Base-by-base conservation (phyloP, 306 rosid genomes). In the Pachyrhizus erosus region DNA sequence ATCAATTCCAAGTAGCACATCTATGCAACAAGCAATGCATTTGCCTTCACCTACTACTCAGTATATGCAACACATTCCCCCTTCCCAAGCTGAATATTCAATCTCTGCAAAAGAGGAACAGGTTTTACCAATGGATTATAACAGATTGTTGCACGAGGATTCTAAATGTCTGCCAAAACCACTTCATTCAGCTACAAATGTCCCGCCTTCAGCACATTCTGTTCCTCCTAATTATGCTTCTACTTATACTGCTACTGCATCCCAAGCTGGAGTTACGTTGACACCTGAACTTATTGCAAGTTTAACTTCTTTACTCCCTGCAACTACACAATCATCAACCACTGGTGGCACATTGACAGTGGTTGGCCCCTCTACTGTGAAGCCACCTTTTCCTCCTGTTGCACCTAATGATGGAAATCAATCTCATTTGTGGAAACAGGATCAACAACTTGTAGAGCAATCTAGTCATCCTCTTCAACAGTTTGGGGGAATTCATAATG, bases 211-310 rank as follows among this genome's bases (percentile, higher is more conserved):
- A 57, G 83, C 82, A 86, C 94, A 91, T 77, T 73, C 91, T 14
- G 81, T 82, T 76, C 84, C 91, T 20, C 85, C 73, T 49, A 91
- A 86, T 17, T 89, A 82, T 80, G 49, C 82, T 79, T 29, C 90
- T 70, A 81, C 60, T 54, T 86, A 80, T 86, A 55, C 79, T 46
- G 80, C 82, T 31, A 78, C 90, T 74, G 77, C 71, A 45, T 82
- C 94, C 68, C 97, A 93, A 82, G 84, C 98, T 82, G 96, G 97
- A 78, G 89, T 87, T 65, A 26, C 92, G 21, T 84, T 91, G 84
- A 93, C 98, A 26, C 98, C 98, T 26, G 98, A 93, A 83, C 92
- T 93, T 65, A 88, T 91, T 87, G 98, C 97, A 60, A 85, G 93
- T 45, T 85, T 93, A 66, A 90, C 90, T 58, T 85, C 94, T 27